Percentiles rank a stretch among this genome's conserved stretches.
Conservation (phyloP, 108 stramenopile species). For the Poteriospumella lacustris region DNA sequence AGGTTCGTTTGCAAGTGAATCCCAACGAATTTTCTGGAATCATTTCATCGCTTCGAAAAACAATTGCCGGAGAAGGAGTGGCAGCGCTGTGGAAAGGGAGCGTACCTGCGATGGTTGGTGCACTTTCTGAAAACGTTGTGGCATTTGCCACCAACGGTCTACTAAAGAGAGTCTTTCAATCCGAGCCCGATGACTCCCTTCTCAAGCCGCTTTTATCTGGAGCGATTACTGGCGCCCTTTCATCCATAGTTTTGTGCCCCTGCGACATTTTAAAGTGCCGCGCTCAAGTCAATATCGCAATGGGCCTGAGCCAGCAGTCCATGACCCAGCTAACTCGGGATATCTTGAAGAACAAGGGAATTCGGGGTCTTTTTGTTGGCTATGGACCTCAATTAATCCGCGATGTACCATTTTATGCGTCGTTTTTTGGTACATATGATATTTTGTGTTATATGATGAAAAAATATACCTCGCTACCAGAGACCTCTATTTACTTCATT, state of each 20-base stretch:
- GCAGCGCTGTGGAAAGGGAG: constrained; percentile 47
- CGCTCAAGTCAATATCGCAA: constrained; percentile 32
- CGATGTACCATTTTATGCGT: constrained; percentile 48
- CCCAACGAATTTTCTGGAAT: constrained; percentile 20
- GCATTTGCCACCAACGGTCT: constrained; percentile 47
- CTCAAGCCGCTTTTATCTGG: constrained; percentile 28
- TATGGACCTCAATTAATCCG: constrained; percentile 42
- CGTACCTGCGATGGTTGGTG: constrained; percentile 43
- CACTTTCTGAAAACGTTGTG: constrained; percentile 47
- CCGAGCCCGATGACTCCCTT: not conserved
- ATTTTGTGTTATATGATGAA: constrained; percentile 29
- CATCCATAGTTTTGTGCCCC: constrained; percentile 46
- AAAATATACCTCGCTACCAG: constrained; percentile 26
- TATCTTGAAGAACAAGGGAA: constrained; percentile 39
- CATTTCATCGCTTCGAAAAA: constrained; percentile 1
- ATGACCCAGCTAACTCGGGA: not conserved
- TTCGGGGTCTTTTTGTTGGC: constrained; percentile 44
- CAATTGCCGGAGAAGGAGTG: constrained; percentile 37
- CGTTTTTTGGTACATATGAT: constrained; percentile 51
- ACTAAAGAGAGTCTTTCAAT: constrained; percentile 44
- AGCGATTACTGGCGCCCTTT: constrained; percentile 39
- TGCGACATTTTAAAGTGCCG: constrained; percentile 50
- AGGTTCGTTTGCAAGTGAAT: constrained; percentile 51
- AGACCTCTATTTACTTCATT: constrained; percentile 12
- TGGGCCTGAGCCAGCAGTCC: not conserved